Evolutionary conservation across 2,329 filamentous ascomycete species (phyloP).

Genomic region (Diaporthe longicolla): DNA sequence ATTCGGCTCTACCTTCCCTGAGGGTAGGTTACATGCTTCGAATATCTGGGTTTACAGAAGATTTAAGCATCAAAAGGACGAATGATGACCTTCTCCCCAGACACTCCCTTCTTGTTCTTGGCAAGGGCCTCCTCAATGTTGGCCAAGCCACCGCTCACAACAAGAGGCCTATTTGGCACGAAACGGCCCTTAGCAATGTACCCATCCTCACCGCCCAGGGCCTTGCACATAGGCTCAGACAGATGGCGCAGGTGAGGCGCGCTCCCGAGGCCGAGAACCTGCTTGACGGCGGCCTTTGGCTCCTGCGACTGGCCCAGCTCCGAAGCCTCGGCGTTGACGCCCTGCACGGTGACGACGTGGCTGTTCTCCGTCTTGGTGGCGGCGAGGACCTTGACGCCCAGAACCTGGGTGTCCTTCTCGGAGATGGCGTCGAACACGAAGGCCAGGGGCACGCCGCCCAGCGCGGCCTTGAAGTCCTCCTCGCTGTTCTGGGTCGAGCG

Average conservation of each 20-base stretch:
- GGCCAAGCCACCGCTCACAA: slow-evolving; percentile 49
- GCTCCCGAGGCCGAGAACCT: slow-evolving; percentile 46
- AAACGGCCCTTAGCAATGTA: slow-evolving; percentile 50
- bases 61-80: slow-evolving; percentile 36
- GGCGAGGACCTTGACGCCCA: slow-evolving; percentile 49
- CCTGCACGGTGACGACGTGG: slow-evolving; percentile 44
- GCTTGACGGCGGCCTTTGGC: slow-evolving; percentile 35
- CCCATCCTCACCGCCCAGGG: slow-evolving; percentile 49
- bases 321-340: slow-evolving; percentile 40
- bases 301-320: slow-evolving; percentile 42
- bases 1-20: not conserved
- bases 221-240: slow-evolving; percentile 49
- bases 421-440: slow-evolving; percentile 53
- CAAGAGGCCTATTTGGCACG: slow-evolving; percentile 48
- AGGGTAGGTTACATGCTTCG: not conserved
- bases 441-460: slow-evolving; percentile 47
- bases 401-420: slow-evolving; percentile 47
- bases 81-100: slow-evolving; percentile 48
- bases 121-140: slow-evolving; percentile 47
- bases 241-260: slow-evolving; percentile 48
- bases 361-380: slow-evolving; percentile 44
- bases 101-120: slow-evolving; percentile 48
- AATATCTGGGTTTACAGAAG: not conserved
- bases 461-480: slow-evolving; percentile 47
- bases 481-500: slow-evolving; percentile 44